Base-by-base conservation (phyloP, 192 early-diverging fungal genomes). In the Linderina pennispora region DNA sequence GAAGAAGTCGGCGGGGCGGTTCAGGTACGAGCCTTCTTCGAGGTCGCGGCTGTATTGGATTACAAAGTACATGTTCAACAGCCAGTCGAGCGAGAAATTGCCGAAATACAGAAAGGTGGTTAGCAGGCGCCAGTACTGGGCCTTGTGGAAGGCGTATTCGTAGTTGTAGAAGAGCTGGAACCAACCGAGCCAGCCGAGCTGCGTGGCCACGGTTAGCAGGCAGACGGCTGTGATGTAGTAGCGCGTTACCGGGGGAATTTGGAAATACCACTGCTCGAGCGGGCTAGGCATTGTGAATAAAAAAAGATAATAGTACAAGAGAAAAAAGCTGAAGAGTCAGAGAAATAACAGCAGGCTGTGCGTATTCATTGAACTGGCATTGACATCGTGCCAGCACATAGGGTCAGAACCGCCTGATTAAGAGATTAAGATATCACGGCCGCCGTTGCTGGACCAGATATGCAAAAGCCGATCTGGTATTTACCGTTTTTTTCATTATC, bases 71-170 rank as follows among this genome's bases (percentile, higher is more conserved):
- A 96, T 85, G 66, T 95, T 91, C 60, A 97, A 90, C 17, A 92
- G 53, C 55, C 91, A 94, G 58, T 98, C 89, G 15, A 99, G 60
- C 8, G 89, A 90, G 34, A 98, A 68, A 4, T 75, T 65, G 18
- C 97, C 97, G 77, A 93, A 89, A 55, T 90, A 99, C 47, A 99
- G 60, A 53, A 98, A 99, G 38, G 86, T 89, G 2, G 94, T 95
- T 3, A 93, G 23, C 19, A 95, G 74, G 14, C 97, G 77, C 93
- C 93, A 95, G 73, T 84, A 94, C 82, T 97, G 80, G 13, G 80
- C 74, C n/a, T 64, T 55, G 23, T 69, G 60, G 49, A 89, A 75
- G 13, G 91, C 79, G 4, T 86, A 64, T 23, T 80, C 76, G 57
- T 78, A 86, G 54, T 79, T 82, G 52, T 90, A 85, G 63, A 86